Evolutionary conservation across 768 basidiomycete species (phyloP).

Genomic region (Amanita jacksonii): DNA sequence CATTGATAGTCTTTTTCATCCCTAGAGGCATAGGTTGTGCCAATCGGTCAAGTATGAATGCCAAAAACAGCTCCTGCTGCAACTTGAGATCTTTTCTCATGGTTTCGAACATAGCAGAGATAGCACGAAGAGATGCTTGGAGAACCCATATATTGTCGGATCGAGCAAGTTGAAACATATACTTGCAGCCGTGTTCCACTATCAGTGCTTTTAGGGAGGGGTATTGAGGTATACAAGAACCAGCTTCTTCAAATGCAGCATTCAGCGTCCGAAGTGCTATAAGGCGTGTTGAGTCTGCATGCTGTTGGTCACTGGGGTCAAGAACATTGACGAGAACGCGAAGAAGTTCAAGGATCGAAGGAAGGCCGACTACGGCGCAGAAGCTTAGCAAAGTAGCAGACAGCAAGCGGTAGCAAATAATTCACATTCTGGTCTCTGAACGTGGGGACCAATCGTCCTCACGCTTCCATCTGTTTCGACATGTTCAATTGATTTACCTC

Average conservation of each 20-base stretch:
- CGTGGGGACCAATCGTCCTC: background rate
- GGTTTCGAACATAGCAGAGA: slow-evolving; percentile 81
- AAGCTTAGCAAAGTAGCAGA: background rate
- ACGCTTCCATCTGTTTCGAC: slow-evolving; percentile 12
- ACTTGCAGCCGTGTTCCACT: slow-evolving; percentile 88
- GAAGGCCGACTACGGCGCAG: slow-evolving; percentile 64
- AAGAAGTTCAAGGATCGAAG: slow-evolving; percentile 85
- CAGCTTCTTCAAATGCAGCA: slow-evolving; percentile 79
- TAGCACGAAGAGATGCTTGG: slow-evolving; percentile 72
- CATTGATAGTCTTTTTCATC: slow-evolving; percentile 26
- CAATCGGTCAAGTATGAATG: slow-evolving; percentile 88
- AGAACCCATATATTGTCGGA: slow-evolving; percentile 80
- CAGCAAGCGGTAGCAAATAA: slow-evolving; percentile 6
- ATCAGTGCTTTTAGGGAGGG: slow-evolving; percentile 71
- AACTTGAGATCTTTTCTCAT: slow-evolving; percentile 82
- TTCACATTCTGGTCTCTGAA: slow-evolving; percentile 28
- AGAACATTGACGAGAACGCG: slow-evolving; percentile 92
- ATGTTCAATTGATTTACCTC: background rate
- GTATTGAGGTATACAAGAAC: slow-evolving; percentile 63
- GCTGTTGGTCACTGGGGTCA: slow-evolving; percentile 89
- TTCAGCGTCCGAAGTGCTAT: slow-evolving; percentile 84
- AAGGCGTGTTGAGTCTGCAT: slow-evolving; percentile 92
- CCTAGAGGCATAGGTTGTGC: slow-evolving; percentile 38
- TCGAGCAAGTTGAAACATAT: slow-evolving; percentile 91
- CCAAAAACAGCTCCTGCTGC: slow-evolving; percentile 91